Conservation (phyloP, 805 yeast species). For the Kuraishia piskuri region DNA sequence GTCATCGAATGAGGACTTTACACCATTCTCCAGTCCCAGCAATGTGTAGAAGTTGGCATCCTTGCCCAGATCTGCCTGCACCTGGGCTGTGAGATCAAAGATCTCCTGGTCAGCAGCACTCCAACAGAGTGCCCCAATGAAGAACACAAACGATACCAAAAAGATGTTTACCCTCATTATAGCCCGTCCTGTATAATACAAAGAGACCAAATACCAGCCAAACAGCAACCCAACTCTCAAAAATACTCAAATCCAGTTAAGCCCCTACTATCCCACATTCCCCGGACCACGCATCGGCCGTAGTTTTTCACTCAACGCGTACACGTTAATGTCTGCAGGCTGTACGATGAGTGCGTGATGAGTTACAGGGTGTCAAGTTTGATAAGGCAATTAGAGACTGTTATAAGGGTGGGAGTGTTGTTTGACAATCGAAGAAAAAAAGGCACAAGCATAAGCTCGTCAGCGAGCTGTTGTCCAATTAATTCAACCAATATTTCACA, state of each 20-base stretch:
- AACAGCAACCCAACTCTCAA: too few relatives aligned
- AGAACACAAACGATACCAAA: background rate
- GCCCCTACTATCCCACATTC: too few relatives aligned
- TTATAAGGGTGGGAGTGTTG: too few relatives aligned
- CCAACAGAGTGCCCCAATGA: background rate
- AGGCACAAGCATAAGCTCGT: too few relatives aligned
- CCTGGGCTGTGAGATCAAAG: conserved; percentile 58
- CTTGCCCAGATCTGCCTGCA: conserved; percentile 53
- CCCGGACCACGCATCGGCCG: background rate
- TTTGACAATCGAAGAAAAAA: too few relatives aligned
- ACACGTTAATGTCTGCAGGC: background rate
- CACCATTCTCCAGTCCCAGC: conserved; percentile 37
- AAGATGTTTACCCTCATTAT: background rate
- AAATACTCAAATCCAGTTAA: background rate
- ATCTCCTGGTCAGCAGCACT: conserved; percentile 70
- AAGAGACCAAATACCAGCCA: too few relatives aligned
- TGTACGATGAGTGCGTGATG: background rate
- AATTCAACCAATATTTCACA: too few relatives aligned
- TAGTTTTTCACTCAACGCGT: background rate
- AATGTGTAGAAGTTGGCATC: conserved; percentile 62
- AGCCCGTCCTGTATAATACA: too few relatives aligned
- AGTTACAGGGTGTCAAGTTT: background rate
- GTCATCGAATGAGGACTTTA: conserved; percentile 39
- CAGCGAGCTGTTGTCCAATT: too few relatives aligned
- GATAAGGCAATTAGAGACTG: too few relatives aligned